phyloP scores from a whole-genome alignment of 148 eudicot species.

The Dysphania ambrosioides region DNA sequence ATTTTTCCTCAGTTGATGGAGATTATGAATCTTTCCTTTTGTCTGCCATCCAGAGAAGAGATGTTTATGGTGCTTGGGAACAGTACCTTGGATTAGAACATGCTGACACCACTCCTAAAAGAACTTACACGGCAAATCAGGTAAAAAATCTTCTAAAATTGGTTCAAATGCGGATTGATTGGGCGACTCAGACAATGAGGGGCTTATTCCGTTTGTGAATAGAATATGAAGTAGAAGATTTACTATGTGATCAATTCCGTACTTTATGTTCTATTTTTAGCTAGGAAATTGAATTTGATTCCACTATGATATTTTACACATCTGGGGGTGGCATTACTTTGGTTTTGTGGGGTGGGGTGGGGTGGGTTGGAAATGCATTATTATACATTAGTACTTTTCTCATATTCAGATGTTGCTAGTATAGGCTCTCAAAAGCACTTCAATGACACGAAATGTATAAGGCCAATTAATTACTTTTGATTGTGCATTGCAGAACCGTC shows the following conservation, averaged over 20 bases:
- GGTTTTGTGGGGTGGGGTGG: no score
- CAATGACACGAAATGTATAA: neutral
- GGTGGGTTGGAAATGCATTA: no score
- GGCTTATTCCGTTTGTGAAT: neutral
- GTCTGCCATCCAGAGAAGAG: constrained; percentile 52
- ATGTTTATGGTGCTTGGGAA: constrained; percentile 97
- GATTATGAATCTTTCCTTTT: neutral
- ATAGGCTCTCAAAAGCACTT: neutral
- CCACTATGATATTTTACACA: neutral
- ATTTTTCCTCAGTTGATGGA: neutral
- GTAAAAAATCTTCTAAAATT: constrained; percentile 23
- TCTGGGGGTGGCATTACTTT: no score
- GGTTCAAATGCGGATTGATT: neutral
- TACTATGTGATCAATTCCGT: no score
- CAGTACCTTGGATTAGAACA: constrained; percentile 94
- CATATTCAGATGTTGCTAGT: neutral
- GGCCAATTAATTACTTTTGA: neutral
- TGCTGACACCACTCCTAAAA: constrained; percentile 76
- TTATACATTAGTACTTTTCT: neutral
- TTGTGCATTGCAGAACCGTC: constrained; percentile 69
- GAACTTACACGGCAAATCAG: constrained; percentile 67
- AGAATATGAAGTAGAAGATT: no score
- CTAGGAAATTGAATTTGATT: neutral
- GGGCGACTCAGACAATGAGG: neutral
- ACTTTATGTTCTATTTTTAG: neutral